phyloP scores from a whole-genome alignment of 2,329 filamentous ascomycete genomes.

The Fusarium phyllophilum region DNA sequence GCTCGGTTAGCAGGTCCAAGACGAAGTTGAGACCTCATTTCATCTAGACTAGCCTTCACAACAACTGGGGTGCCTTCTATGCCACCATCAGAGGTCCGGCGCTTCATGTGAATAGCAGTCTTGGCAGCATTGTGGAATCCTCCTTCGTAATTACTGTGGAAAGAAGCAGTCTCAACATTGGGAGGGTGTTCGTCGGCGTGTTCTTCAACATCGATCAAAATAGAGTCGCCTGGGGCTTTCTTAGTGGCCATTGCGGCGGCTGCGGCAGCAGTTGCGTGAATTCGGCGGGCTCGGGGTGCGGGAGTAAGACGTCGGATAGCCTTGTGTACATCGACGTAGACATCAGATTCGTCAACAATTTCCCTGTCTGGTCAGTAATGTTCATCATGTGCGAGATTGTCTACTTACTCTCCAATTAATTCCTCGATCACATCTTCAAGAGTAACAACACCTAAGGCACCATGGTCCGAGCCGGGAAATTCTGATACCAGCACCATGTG shows the following conservation, averaged over 20 bases:
- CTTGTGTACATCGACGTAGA: slow-evolving; percentile 98
- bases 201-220: slow-evolving; percentile 54
- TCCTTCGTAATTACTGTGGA: slow-evolving; percentile 52
- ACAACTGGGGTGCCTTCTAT: slow-evolving; percentile 60
- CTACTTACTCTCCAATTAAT: slow-evolving; percentile 90
- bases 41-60: slow-evolving; percentile 68
- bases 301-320: slow-evolving; percentile 90
- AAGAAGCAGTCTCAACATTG: slow-evolving; percentile 48
- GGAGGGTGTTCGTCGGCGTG: slow-evolving; percentile 49
- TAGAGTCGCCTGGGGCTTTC: slow-evolving; percentile 44
- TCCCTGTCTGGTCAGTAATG: slow-evolving; percentile 66
- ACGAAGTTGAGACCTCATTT: slow-evolving; percentile 72
- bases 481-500: slow-evolving; percentile 98
- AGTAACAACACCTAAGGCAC: slow-evolving; percentile 92
- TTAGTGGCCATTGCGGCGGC: slow-evolving; percentile 46
- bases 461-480: slow-evolving; percentile 86
- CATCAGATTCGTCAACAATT: slow-evolving; percentile 98
- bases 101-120: slow-evolving; percentile 68
- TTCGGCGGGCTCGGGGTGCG: slow-evolving; percentile 77
- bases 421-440: slow-evolving; percentile 99
- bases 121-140: slow-evolving; percentile 59
- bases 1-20: slow-evolving; percentile 75
- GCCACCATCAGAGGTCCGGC: slow-evolving; percentile 67
- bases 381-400: background rate
- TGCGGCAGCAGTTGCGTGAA: slow-evolving; percentile 50